These are phyloP conservation scores for Microdochium paspali DNA, from an alignment of 2,329 filamentous ascomycete genomes.

Conservation along the genomic window DNA sequence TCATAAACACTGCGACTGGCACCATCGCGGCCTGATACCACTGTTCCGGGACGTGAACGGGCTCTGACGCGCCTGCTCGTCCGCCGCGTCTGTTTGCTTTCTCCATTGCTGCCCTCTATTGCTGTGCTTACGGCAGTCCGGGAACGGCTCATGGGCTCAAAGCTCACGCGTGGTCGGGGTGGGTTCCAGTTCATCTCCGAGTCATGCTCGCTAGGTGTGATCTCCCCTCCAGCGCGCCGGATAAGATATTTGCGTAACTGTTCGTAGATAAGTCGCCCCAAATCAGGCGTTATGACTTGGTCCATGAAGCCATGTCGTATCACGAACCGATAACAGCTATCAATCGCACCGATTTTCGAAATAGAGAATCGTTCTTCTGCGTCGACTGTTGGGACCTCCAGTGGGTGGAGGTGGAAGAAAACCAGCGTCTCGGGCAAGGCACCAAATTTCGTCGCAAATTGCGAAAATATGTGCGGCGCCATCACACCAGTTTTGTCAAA, in stretches of 20 bases:
- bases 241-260: conserved; percentile 44
- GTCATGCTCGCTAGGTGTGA: conserved; percentile 1
- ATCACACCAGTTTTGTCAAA: conserved; percentile 67
- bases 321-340: conserved; percentile 59
- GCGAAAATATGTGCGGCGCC: conserved; percentile 58
- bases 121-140: neutral
- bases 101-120: neutral
- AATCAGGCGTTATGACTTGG: conserved; percentile 55
- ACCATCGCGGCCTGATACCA: neutral
- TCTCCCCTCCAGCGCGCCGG: conserved; percentile 13
- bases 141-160: conserved; percentile 9
- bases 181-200: neutral
- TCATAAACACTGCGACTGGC: neutral
- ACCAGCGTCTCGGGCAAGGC: conserved; percentile 59
- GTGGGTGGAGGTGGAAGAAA: conserved; percentile 63
- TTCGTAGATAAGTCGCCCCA: conserved; percentile 50
- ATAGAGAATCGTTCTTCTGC: conserved; percentile 37
- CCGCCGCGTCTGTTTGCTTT: neutral
- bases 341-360: conserved; percentile 33
- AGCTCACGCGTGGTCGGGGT: conserved; percentile 6
- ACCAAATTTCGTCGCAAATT: conserved; percentile 64
- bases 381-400: conserved; percentile 47
- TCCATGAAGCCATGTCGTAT: conserved; percentile 68
- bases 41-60: neutral
- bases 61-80: neutral